Evolutionary conservation across 139 green algal genomes (phyloP), one percentile per base, ranked within the genome.

Genomic region (Deuterostichococcus epilithicus): DNA sequence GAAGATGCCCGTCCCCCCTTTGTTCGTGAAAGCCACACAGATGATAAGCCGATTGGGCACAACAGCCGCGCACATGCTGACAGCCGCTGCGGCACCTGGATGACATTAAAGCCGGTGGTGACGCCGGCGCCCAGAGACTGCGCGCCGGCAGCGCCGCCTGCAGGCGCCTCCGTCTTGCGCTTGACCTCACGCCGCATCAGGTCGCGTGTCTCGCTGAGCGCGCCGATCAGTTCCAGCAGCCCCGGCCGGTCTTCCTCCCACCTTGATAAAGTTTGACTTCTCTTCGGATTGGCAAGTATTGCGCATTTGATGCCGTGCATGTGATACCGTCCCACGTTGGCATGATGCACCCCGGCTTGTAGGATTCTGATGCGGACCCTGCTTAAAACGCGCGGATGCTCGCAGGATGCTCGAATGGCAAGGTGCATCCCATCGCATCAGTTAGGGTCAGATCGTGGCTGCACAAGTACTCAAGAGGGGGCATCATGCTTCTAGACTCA

Each of bases 41-140:
- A n/a, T n/a, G n/a, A n/a, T n/a, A n/a, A n/a, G n/a, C n/a, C n/a
- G n/a, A n/a, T n/a, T n/a, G n/a, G n/a, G n/a, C n/a, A n/a, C n/a
- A n/a, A n/a, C n/a, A n/a, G n/a, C n/a, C n/a, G n/a, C n/a, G n/a
- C n/a, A n/a, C n/a, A n/a, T n/a, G n/a, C n/a, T n/a, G n/a, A n/a
- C n/a, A n/a, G n/a, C n/a, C n/a, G 15, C 28, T 44, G 30, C 34
- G 13, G 23, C 68, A 73, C 28, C 78, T 74, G 44, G 23, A 88
- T 88, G 45, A 84, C 73, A 69, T 88, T 88, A 70, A 88, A 88
- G 30, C 84, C 84, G 32, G 78, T 81, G 34, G 32, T 45, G 5
- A 83, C 39, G 68, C 74, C 81, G 74, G 45, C 20, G 47, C 65
- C 58, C n/a, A 68, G 68, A 30, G 66, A 68, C 38, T 72, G 73